These are phyloP conservation scores for Cryptosporidium bovis DNA, from an alignment of 169 alveolate species.

Conservation along the genomic window DNA sequence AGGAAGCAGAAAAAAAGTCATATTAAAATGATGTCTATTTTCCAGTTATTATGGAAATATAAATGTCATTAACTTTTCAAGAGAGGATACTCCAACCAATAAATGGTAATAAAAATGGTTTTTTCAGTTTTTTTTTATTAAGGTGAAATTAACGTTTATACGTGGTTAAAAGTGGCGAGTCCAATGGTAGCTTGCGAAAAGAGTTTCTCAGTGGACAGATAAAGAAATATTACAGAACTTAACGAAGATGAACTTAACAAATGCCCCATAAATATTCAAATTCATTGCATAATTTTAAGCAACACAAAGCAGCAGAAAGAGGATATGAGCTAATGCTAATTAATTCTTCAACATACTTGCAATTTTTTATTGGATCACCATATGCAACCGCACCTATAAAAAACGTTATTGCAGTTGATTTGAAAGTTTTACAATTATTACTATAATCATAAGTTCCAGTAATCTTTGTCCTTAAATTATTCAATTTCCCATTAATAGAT, in stretches of 20 bases:
- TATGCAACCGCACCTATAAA: slow-evolving; percentile 89
- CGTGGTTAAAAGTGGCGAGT: too few relatives aligned
- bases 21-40: too few relatives aligned
- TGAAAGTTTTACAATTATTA: not conserved
- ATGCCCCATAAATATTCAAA: slow-evolving; percentile 82
- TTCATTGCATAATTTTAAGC: slow-evolving; percentile 85
- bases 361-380: slow-evolving; percentile 84
- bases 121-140: too few relatives aligned
- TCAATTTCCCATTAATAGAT: slow-evolving; percentile 82
- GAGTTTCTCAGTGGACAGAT: too few relatives aligned
- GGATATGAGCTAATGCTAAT: slow-evolving; percentile 86
- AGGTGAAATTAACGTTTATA: too few relatives aligned
- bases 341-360: slow-evolving; percentile 82
- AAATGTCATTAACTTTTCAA: too few relatives aligned
- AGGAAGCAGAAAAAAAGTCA: too few relatives aligned
- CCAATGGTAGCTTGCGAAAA: too few relatives aligned
- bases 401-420: slow-evolving; percentile 81
- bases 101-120: too few relatives aligned
- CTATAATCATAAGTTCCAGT: slow-evolving; percentile 76
- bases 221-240: too few relatives aligned
- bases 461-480: slow-evolving; percentile 79
- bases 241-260: slow-evolving; percentile 8
- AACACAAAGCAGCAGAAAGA: slow-evolving; percentile 89
- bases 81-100: too few relatives aligned
- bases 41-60: too few relatives aligned